Evolutionary conservation across 345 rosid species (phyloP).

Genomic region (Melaleuca alternifolia): DNA sequence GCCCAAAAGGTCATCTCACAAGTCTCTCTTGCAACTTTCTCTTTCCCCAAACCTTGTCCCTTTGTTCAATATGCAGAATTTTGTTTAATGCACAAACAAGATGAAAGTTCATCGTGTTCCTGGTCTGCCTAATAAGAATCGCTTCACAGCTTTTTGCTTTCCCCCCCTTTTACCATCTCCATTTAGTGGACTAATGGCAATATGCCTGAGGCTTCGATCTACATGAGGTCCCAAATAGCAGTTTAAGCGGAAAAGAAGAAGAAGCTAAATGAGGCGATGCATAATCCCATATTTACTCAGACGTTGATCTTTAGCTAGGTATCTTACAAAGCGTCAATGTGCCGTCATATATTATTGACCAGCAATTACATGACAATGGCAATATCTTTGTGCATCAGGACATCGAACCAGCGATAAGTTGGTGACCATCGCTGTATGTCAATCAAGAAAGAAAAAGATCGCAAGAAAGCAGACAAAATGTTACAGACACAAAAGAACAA

Average conservation of each 20-base stretch:
- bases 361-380: not conserved
- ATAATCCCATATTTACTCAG: not conserved
- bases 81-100: not conserved
- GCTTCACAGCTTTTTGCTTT: slow-evolving; percentile 4
- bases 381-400: not conserved
- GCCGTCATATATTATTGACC: not conserved
- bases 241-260: not conserved
- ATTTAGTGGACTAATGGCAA: not conserved
- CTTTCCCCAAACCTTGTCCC: slow-evolving; percentile 14
- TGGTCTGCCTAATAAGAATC: not conserved
- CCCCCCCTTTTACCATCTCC: not conserved
- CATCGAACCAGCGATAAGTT: not conserved
- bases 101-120: not conserved
- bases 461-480: not conserved
- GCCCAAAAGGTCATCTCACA: slow-evolving; percentile 6
- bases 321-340: not conserved
- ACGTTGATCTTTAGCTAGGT: not conserved
- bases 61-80: not conserved
- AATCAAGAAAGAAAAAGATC: not conserved
- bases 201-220: not conserved
- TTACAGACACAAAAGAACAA: not conserved
- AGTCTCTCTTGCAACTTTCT: not conserved
- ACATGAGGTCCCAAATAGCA: not conserved
- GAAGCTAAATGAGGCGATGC: not conserved
- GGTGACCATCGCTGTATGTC: not conserved